Percentiles rank a stretch among this genome's conserved stretches.
Conservation (phyloP, 805 yeast species). For the Saturnispora ahearnii region DNA sequence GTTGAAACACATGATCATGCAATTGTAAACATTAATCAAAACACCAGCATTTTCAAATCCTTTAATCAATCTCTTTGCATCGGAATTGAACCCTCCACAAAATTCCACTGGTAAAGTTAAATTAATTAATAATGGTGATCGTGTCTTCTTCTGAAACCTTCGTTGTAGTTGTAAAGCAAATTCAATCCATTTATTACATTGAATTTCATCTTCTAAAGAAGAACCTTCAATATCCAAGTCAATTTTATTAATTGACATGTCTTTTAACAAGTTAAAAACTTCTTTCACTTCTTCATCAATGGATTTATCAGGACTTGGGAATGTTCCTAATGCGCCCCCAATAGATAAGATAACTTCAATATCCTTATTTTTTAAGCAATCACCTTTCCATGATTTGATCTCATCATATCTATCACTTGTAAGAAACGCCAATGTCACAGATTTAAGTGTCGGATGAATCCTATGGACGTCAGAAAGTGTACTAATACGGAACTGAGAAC, state of each 20-base stretch:
- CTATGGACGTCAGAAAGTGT: conserved; percentile 14
- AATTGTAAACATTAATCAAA: conserved; percentile 15
- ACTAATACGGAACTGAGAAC: conserved; percentile 14
- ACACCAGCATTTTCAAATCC: conserved; percentile 10
- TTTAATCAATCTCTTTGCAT: conserved; percentile 14
- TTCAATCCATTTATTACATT: conserved; percentile 11
- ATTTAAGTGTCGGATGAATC: conserved; percentile 10
- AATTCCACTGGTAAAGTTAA: conserved; percentile 27
- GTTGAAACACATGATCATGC: conserved; percentile 28
- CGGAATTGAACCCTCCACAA: conserved; percentile 16
- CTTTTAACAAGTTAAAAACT: conserved; percentile 13
- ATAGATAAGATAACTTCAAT: conserved; percentile 22
- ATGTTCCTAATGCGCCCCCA: conserved; percentile 26
- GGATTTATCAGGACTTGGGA: conserved; percentile 14
- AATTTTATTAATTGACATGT: conserved; percentile 15
- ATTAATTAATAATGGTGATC: conserved; percentile 9
- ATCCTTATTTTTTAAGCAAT: conserved; percentile 14
- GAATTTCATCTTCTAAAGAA: conserved; percentile 9
- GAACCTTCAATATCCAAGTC: conserved; percentile 28
- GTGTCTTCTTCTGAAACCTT: not conserved
- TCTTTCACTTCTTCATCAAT: conserved; percentile 13
- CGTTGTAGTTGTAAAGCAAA: conserved; percentile 2
- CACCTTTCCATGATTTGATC: conserved; percentile 20
- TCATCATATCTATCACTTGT: conserved; percentile 20
- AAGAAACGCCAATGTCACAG: conserved; percentile 23